These are phyloP conservation scores for Colletotrichum truncatum DNA, from an alignment of 2,329 filamentous ascomycete species.

Conservation along the genomic window DNA sequence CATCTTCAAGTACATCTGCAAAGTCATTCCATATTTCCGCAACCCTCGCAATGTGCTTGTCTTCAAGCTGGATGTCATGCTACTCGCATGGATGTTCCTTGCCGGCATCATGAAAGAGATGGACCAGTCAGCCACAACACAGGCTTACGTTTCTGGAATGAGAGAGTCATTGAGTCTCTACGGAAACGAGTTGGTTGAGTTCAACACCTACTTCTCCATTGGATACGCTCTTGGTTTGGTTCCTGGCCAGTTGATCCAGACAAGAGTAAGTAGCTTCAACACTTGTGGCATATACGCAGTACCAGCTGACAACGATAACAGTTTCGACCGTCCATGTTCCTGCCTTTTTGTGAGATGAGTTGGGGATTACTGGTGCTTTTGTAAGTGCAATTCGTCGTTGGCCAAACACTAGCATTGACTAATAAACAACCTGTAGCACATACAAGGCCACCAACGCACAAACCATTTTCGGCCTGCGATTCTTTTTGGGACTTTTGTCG, in stretches of 20 bases:
- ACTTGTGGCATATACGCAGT: too few relatives aligned
- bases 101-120: constrained; percentile 35
- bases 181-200: constrained; percentile 40
- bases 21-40: constrained; percentile 37
- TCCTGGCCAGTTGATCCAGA: constrained; percentile 39
- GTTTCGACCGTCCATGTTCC: constrained; percentile 30
- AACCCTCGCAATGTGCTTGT: constrained; percentile 43
- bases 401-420: background rate
- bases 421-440: constrained; percentile 11
- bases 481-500: constrained; percentile 46
- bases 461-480: constrained; percentile 44
- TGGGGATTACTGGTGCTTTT: constrained; percentile 38
- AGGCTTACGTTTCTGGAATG: constrained; percentile 52
- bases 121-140: constrained; percentile 47
- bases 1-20: constrained; percentile 30
- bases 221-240: constrained; percentile 37
- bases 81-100: constrained; percentile 45
- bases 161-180: constrained; percentile 43
- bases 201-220: constrained; percentile 34
- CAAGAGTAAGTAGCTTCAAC: constrained; percentile 29
- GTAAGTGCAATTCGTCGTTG: background rate
- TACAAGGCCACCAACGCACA: constrained; percentile 40
- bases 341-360: constrained; percentile 48
- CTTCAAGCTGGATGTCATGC: constrained; percentile 45
- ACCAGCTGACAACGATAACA: background rate